Evolutionary conservation across 257 asterid species (phyloP).

Genomic region (Primulina huaijiensis): DNA sequence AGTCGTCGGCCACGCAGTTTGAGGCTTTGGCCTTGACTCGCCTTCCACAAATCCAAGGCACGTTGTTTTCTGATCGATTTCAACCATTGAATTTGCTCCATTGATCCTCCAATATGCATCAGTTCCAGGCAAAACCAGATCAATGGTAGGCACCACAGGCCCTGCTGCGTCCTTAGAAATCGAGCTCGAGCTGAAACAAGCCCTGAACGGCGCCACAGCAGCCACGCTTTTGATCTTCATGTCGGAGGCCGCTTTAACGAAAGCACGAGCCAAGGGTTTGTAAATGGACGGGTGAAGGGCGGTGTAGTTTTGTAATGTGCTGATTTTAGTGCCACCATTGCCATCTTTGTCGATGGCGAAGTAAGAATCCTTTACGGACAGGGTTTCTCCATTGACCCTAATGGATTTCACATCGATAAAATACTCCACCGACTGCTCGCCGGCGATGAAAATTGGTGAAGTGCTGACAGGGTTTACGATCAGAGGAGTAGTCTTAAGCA

Average conservation of each 20-base stretch:
- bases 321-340: conserved; percentile 57
- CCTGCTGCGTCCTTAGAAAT: conserved; percentile 26
- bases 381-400: conserved; percentile 27
- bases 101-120: conserved; percentile 43
- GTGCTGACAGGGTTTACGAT: conserved; percentile 39
- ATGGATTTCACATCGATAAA: conserved; percentile 45
- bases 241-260: conserved; percentile 34
- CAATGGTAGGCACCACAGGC: conserved; percentile 38
- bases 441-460: conserved; percentile 12
- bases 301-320: conserved; percentile 44
- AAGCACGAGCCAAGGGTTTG: conserved; percentile 43
- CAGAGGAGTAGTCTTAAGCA: conserved; percentile 30
- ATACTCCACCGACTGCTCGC: conserved; percentile 47
- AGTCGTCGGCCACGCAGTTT: conserved; percentile 28
- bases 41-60: conserved; percentile 62
- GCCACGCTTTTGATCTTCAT: conserved; percentile 38
- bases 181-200: conserved; percentile 42
- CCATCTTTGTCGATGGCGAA: conserved; percentile 37
- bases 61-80: conserved; percentile 35
- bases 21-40: conserved; percentile 18
- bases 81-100: conserved; percentile 52
- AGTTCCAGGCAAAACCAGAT: conserved; percentile 41
- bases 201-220: conserved; percentile 47
- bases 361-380: conserved; percentile 35
- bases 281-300: conserved; percentile 38